A percentile compares a stretch with the other conserved stretches of the same genome.
Conservation (phyloP, 768 basidiomycete species). For the Mrakia frigida region DNA sequence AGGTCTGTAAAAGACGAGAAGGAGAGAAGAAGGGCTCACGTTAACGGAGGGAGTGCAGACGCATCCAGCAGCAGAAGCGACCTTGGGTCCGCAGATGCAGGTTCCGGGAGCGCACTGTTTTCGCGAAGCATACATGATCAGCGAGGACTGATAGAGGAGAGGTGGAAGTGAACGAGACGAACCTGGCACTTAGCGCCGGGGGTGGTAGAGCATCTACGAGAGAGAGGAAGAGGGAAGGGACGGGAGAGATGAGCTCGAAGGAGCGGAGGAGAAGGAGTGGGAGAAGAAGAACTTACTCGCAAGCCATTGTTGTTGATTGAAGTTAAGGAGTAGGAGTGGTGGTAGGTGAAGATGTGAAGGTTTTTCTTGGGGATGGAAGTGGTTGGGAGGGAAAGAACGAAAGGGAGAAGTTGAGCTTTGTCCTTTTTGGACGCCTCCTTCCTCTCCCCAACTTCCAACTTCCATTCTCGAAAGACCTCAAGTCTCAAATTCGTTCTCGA, state of each 20-base stretch:
- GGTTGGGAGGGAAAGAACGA: no score
- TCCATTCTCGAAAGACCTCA: no score
- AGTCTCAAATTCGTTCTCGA: no score
- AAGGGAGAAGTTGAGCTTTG: no score
- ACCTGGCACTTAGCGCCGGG: not conserved
- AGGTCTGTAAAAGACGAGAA: not conserved
- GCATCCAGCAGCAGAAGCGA: not conserved
- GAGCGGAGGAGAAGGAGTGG: not conserved
- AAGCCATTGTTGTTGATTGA: slow-evolving; percentile 4
- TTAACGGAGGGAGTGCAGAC: not conserved
- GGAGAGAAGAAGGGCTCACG: not conserved
- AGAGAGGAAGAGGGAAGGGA: not conserved
- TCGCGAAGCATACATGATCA: not conserved
- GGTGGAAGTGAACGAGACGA: not conserved
- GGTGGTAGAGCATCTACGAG: not conserved
- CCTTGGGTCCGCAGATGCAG: not conserved
- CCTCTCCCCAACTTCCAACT: no score
- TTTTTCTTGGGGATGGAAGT: not conserved
- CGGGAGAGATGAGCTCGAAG: not conserved
- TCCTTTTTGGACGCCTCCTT: not conserved
- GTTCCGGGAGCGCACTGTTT: not conserved
- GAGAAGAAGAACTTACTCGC: slow-evolving; percentile 10
- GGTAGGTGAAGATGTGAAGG: not conserved
- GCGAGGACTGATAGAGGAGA: not conserved
- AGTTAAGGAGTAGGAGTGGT: not conserved